These are phyloP conservation scores for Scedosporium boydii DNA, from an alignment of 2,329 filamentous ascomycete genomes.

Conservation along the genomic window DNA sequence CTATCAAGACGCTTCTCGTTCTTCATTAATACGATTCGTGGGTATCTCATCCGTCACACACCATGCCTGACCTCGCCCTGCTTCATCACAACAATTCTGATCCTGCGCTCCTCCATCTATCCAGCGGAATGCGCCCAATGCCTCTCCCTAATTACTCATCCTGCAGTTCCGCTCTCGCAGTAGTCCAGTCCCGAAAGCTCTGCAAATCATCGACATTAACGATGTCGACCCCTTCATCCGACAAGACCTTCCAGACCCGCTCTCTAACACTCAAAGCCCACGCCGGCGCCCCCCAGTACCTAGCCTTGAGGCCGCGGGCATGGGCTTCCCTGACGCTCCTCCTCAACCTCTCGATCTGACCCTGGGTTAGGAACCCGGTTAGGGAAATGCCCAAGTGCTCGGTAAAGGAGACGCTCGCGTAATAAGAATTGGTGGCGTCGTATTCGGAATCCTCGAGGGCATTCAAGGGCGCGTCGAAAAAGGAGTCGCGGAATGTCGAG, in stretches of 20 bases:
- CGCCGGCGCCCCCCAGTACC: constrained; percentile 51
- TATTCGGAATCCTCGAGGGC: constrained; percentile 27
- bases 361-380: constrained; percentile 30
- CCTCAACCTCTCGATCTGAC: constrained; percentile 32
- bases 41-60: no score
- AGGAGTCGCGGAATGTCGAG: constrained; percentile 47
- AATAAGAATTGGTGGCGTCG: constrained; percentile 51
- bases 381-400: constrained; percentile 41
- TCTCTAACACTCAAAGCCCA: constrained; percentile 48
- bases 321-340: constrained; percentile 41
- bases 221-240: constrained; percentile 48
- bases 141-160: background rate
- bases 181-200: constrained; percentile 17
- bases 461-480: constrained; percentile 56
- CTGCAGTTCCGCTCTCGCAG: background rate
- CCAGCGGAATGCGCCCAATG: background rate
- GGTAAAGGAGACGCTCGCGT: constrained; percentile 51
- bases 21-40: no score
- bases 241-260: constrained; percentile 44
- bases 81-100: no score
- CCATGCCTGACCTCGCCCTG: no score
- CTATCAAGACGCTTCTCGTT: no score
- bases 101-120: no score
- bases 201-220: constrained; percentile 53
- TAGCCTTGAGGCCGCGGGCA: constrained; percentile 39